These are phyloP conservation scores for Strobilomyces dryophilus DNA, from an alignment of 768 basidiomycete species.

Conservation along the genomic window DNA sequence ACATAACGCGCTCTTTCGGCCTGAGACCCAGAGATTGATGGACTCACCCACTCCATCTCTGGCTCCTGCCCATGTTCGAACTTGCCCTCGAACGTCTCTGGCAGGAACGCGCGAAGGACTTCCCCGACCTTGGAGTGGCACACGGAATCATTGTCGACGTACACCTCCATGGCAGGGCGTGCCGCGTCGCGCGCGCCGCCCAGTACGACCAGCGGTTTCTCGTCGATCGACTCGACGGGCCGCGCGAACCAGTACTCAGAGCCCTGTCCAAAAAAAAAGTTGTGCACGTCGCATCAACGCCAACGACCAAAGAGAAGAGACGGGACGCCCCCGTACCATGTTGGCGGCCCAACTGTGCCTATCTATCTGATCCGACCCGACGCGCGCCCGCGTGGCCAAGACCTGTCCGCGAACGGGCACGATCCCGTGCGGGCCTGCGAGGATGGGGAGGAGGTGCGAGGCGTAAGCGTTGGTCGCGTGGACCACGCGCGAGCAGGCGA, in stretches of 20 bases:
- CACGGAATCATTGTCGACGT: conserved; percentile 54
- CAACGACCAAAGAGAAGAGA: no score
- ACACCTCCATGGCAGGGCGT: conserved; percentile 42
- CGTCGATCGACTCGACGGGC: conserved; percentile 31
- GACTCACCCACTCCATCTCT: conserved; percentile 76
- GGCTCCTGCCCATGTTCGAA: conserved; percentile 48
- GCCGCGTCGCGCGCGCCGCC: conserved; percentile 60
- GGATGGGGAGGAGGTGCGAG: conserved; percentile 68
- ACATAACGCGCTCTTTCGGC: no score
- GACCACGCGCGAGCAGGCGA: conserved; percentile 61
- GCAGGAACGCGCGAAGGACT: conserved; percentile 56
- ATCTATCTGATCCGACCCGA: conserved; percentile 36
- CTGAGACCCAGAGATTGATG: background rate
- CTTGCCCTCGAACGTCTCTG: conserved; percentile 50
- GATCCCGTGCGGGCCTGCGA: conserved; percentile 51
- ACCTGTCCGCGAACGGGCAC: conserved; percentile 74
- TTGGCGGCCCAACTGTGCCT: conserved; percentile 45
- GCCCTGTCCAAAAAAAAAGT: no score
- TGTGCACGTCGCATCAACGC: no score
- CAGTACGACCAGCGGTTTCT: conserved; percentile 60
- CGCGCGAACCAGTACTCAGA: conserved; percentile 86
- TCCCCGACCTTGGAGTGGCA: conserved; percentile 46
- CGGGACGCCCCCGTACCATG: conserved; percentile 15
- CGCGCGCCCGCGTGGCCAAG: conserved; percentile 41
- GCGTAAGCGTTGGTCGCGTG: conserved; percentile 86